Evolutionary conservation across 2,329 filamentous ascomycete genomes (phyloP).

Genomic region (Microsporum ferrugineum): DNA sequence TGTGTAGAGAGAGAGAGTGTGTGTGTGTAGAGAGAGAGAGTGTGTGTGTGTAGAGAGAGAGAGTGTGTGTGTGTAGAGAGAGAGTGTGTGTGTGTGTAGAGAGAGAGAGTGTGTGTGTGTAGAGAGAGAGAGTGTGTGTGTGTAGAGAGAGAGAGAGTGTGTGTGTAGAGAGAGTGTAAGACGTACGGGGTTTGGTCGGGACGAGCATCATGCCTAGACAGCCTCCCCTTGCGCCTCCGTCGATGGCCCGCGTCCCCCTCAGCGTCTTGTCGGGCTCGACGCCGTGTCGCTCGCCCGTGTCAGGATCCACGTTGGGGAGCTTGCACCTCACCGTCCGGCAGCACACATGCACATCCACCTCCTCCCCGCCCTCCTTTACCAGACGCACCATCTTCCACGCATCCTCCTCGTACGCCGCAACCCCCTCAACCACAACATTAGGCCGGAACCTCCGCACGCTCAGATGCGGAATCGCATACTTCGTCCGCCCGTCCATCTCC

Average conservation of each 20-base stretch:
- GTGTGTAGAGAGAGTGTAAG: not conserved
- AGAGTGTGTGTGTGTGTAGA: no score
- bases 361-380: not conserved
- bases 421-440: constrained; percentile 47
- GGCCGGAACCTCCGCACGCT: constrained; percentile 46
- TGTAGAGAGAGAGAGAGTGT: no score
- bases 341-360: constrained; percentile 35
- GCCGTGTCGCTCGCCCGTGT: constrained; percentile 40
- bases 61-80: no score
- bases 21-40: no score
- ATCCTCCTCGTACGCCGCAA: constrained; percentile 45
- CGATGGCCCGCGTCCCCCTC: constrained; percentile 40
- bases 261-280: constrained; percentile 40
- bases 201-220: constrained; percentile 46
- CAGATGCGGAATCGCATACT: constrained; percentile 30
- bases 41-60: no score
- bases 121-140: not conserved
- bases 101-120: no score
- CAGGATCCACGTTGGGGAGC: constrained; percentile 48
- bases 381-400: constrained; percentile 44
- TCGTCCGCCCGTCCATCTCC: constrained; percentile 38
- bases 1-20: no score
- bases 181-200: constrained; percentile 22
- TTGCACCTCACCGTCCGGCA: constrained; percentile 49
- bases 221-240: constrained; percentile 37